Evolutionary conservation across 345 rosid species (phyloP).

Genomic region (Syzygium oleosum): DNA sequence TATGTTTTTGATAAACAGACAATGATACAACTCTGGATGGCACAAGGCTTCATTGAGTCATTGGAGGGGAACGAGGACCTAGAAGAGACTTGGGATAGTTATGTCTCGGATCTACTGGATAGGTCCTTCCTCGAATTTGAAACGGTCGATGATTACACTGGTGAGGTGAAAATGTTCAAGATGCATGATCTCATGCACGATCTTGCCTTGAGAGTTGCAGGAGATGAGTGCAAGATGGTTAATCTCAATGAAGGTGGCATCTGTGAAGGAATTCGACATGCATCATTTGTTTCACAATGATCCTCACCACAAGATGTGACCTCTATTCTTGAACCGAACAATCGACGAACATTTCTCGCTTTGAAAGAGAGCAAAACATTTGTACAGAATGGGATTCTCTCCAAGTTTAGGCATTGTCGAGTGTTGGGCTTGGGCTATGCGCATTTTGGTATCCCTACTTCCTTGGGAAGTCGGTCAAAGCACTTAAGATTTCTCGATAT

Average conservation of each 20-base stretch:
- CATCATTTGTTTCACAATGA: fast-evolving
- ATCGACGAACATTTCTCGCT: not conserved
- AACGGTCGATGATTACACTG: fast-evolving
- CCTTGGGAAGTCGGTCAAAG: not conserved
- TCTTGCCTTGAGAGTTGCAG: not conserved
- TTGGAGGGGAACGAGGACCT: too few species aligned
- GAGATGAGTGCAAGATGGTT: not conserved
- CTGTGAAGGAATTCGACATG: fast-evolving
- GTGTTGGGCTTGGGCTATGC: fast-evolving
- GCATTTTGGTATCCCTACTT: fast-evolving
- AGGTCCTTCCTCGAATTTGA: too few species aligned
- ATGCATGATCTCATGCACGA: not conserved
- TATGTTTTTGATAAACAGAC: too few species aligned
- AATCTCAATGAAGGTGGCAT: fast-evolving
- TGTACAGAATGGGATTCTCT: fast-evolving
- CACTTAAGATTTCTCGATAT: not conserved
- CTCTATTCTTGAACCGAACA: fast-evolving
- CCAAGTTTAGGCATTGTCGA: fast-evolving
- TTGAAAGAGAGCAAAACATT: fast-evolving
- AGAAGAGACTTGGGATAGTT: too few species aligned
- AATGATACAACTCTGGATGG: too few species aligned
- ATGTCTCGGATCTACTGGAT: too few species aligned
- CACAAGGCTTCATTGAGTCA: too few species aligned
- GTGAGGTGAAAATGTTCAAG: not conserved
- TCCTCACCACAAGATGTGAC: not conserved